Base-by-base conservation (phyloP, 768 basidiomycete genomes). In the Cystofilobasidium ferigula region DNA sequence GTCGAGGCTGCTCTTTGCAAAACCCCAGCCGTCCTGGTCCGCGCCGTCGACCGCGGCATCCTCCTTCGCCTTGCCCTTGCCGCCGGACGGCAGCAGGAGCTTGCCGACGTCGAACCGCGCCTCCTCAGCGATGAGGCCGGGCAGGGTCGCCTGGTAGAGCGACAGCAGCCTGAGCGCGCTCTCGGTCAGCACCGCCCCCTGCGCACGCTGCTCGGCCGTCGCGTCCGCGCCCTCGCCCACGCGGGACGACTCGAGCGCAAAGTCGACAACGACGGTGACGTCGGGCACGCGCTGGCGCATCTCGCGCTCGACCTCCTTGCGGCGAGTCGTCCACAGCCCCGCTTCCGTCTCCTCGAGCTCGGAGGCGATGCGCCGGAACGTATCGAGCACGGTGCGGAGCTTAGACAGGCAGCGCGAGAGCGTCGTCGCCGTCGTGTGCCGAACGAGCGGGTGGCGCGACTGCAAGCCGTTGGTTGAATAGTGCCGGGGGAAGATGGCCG, bases 51-150 rank as follows among this genome's bases (percentile, higher is more conserved):
- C 73, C 5, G 3, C 45, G 9, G n/a, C 22, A 0, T 74, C 74
- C 10, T 74, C 71, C 73, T 71, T 71, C 57, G 54, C 64, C 76
- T 65, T 38, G 73, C 74, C 70, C 72, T 68, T 68, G 72, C 51
- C 72, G 67, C 5, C 73, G 74, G 65, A 79, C 10, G 74, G 74
- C 0, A 75, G 78, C 34, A 92, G 75, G 26, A 93, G 72, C 74
- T 89, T 89, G 2, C 89, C 89, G 42, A 86, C 83, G 74, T 97
- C 93, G 71, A 93, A 97, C 58, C 85, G 80, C 32, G 84, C 84
- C 73, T 92, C 90, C 0, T 84, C 82, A 26, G 56, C 56, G 4
- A 88, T 85, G 1, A 89, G 76, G 0, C 81, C 78, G 0, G 90
- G 88, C 34, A 93, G 75, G 67, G 83, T 85, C 28, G 80, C 80